Conservation (phyloP, 805 yeast species). For the Wickerhamiella azyma region DNA sequence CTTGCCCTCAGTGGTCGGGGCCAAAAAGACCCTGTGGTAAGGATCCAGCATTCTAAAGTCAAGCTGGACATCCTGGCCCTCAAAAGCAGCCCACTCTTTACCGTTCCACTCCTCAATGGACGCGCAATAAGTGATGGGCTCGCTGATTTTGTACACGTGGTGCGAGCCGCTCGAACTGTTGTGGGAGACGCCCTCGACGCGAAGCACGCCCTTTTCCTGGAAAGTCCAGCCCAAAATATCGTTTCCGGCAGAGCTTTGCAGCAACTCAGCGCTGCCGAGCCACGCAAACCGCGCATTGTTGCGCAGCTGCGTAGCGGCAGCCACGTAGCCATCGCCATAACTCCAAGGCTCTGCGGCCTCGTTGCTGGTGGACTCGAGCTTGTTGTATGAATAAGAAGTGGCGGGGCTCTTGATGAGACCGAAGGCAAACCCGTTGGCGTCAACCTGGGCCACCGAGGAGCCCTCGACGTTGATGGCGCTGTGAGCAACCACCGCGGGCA, state of each 20-base stretch:
- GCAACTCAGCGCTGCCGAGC: constrained; percentile 56
- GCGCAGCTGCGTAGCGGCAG: constrained; percentile 67
- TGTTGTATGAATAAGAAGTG: constrained; percentile 17
- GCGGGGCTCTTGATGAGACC: constrained; percentile 17
- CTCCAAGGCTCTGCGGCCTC: constrained; percentile 13
- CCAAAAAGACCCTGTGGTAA: constrained; percentile 67
- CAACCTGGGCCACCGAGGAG: constrained; percentile 13
- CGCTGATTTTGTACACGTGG: constrained; percentile 57
- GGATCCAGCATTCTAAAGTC: constrained; percentile 90
- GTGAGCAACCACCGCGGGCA: constrained; percentile 16
- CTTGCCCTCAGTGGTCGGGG: constrained; percentile 26
- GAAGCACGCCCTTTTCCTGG: constrained; percentile 52
- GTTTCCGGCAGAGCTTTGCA: constrained; percentile 29
- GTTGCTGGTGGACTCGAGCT: constrained; percentile 12
- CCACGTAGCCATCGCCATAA: constrained; percentile 19
- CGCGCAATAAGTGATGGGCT: constrained; percentile 44
- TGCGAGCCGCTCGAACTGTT: constrained; percentile 29
- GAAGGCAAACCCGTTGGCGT: constrained; percentile 11
- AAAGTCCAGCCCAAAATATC: constrained; percentile 58
- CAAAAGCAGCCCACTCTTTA: constrained; percentile 59
- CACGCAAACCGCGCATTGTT: constrained; percentile 62
- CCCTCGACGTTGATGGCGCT: neutral
- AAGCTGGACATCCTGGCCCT: constrained; percentile 53
- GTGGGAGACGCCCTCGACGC: constrained; percentile 41
- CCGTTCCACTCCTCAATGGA: constrained; percentile 32